Base-by-base conservation (phyloP, 805 yeast species). In the Sugiyamaella lignohabitans region DNA sequence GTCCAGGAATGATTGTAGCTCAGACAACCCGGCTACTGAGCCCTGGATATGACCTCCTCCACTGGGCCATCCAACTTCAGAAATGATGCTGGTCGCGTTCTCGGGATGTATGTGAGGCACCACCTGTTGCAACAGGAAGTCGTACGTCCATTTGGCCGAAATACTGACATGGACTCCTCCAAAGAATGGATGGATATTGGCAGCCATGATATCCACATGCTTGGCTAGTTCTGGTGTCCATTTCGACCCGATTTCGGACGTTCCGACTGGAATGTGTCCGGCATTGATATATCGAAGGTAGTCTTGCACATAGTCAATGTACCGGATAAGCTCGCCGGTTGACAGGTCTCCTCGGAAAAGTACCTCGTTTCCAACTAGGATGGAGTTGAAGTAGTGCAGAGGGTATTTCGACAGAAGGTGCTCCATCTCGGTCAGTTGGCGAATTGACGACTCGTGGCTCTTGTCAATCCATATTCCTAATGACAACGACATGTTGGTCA, bases 41-140 rank as follows among this genome's bases (percentile, higher is more conserved):
- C 63, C 59, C 38, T 65, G 58, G 47, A 67, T 71, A 1, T 34
- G 47, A 0, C 86, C 87, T 2, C 87, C 88, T 1, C 62, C 67
- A 38, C 71, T 76, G 0, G 88, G 89, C 89, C 88, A 82, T 0
- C 87, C 88, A 17, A 81, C 74, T 53, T 82, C 87, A 0, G 84
- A 69, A 1, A 82, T 68, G 3, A 73, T 65, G 4, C 79, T 53
- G 23, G 29, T 21, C 6, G 10, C 35, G 20, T 48, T 40, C 10
- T 38, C 32, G 3, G 50, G 46, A 4, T 30, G 40, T 8, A 47
- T 45, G 4, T 52, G 48, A 8, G 61, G 53, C 2, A 57, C 50
- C 17, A 78, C 56, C 47, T 73, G 75, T 22, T 67, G 61, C 41
- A 71, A 57, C 29, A 76, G 49, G 52, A 68, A 79, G 42, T 75